These are phyloP conservation scores for Solanum pimpinellifolium DNA, from an alignment of 257 asterid genomes.

Conservation along the genomic window DNA sequence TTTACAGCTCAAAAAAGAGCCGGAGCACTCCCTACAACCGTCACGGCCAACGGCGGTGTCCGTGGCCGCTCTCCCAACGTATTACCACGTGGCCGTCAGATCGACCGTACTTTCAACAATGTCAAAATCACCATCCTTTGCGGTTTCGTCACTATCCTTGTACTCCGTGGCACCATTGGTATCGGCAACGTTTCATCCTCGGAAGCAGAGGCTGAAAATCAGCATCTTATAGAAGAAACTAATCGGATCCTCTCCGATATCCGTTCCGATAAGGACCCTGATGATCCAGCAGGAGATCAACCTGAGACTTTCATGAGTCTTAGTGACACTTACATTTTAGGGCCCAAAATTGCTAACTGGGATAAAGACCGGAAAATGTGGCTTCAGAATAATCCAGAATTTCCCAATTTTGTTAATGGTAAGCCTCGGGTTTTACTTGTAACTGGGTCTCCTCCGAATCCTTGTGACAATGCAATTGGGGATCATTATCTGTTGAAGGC, in stretches of 20 bases:
- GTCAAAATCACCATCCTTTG: constrained; percentile 73
- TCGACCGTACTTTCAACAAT: constrained; percentile 58
- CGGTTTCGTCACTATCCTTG: constrained; percentile 77
- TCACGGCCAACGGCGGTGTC: constrained; percentile 18
- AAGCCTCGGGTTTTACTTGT: constrained; percentile 70
- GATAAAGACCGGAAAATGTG: constrained; percentile 60
- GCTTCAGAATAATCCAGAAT: constrained; percentile 46
- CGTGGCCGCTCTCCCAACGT: constrained; percentile 27
- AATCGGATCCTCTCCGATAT: constrained; percentile 62
- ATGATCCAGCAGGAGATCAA: constrained; percentile 28
- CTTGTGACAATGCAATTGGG: constrained; percentile 82
- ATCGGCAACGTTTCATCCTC: constrained; percentile 47
- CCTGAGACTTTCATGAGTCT: constrained; percentile 20
- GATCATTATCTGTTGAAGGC: constrained; percentile 80
- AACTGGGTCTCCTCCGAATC: constrained; percentile 72
- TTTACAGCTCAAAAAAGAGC: neutral
- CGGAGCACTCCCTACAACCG: neutral
- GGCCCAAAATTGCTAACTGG: constrained; percentile 60
- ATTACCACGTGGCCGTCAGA: constrained; percentile 60
- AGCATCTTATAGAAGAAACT: constrained; percentile 47
- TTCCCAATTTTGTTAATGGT: constrained; percentile 51
- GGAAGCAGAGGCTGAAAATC: constrained; percentile 55
- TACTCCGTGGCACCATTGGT: constrained; percentile 82
- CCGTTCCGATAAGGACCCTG: constrained; percentile 58
- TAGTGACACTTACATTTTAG: constrained; percentile 42